phyloP scores from a whole-genome alignment of 345 rosid species.

The Salix arbutifolia region DNA sequence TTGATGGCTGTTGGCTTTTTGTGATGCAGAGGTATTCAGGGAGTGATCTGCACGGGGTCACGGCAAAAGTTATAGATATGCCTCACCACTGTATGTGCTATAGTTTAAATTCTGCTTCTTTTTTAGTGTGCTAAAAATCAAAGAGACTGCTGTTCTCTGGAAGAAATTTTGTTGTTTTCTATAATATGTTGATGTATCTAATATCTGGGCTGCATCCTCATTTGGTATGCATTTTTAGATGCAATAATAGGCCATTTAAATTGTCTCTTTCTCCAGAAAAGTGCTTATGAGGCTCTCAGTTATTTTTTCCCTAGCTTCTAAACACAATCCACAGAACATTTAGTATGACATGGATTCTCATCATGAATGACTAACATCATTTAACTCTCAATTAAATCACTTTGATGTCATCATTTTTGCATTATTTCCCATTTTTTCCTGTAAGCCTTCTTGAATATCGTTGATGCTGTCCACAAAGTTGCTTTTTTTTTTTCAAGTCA shows the following conservation, averaged over 20 bases:
- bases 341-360: background rate
- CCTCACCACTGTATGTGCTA: slow-evolving; percentile 77
- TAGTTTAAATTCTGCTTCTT: background rate
- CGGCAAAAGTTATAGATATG: slow-evolving; percentile 81
- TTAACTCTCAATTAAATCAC: background rate
- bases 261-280: too few species aligned
- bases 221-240: too few species aligned
- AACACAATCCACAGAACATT: background rate
- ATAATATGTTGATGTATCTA: too few species aligned
- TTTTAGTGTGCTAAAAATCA: slow-evolving; percentile 4
- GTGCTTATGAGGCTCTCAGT: background rate
- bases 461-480: background rate
- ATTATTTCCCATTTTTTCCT: background rate
- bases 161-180: too few species aligned
- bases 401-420: background rate
- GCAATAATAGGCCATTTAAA: too few species aligned
- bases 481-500: background rate
- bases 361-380: background rate
- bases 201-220: too few species aligned
- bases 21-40: slow-evolving; percentile 73
- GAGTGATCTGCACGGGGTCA: slow-evolving; percentile 81
- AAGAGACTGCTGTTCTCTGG: too few species aligned
- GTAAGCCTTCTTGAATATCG: background rate
- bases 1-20: slow-evolving; percentile 6
- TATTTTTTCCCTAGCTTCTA: background rate